phyloP scores from a whole-genome alignment of 108 stramenopile genomes.

The Fragilariopsis cylindrus region DNA sequence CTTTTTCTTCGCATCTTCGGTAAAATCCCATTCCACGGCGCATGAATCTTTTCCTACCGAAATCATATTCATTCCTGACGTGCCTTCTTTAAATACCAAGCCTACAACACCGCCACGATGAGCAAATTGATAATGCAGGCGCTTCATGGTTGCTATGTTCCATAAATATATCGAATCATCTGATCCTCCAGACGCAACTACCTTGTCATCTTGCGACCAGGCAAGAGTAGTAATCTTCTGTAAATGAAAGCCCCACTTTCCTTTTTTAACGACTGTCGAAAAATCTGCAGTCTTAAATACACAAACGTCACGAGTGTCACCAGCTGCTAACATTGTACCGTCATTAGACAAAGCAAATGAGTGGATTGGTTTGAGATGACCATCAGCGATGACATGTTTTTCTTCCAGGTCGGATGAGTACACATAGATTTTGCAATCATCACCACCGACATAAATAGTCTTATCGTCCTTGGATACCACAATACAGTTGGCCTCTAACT shows the following conservation, averaged over 20 bases:
- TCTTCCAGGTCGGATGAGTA: constrained; percentile 60
- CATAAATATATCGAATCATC: constrained; percentile 85
- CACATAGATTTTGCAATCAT: constrained; percentile 88
- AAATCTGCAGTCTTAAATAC: constrained; percentile 58
- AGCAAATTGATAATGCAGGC: constrained; percentile 79
- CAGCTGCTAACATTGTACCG: constrained; percentile 82
- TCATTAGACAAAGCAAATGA: constrained; percentile 86
- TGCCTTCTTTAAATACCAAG: constrained; percentile 48
- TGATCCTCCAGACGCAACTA: constrained; percentile 76
- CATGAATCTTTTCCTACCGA: constrained; percentile 91
- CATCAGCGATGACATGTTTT: constrained; percentile 57
- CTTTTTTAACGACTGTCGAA: constrained; percentile 54
- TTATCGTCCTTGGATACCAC: constrained; percentile 75
- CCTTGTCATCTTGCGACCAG: constrained; percentile 72
- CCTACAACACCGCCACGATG: constrained; percentile 85
- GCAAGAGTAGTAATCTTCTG: constrained; percentile 69
- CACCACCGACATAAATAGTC: constrained; percentile 90
- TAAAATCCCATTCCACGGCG: constrained; percentile 82
- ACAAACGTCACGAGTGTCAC: constrained; percentile 80
- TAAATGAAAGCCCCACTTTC: constrained; percentile 83
- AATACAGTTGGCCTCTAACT: constrained; percentile 71
- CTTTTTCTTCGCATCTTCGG: constrained; percentile 63
- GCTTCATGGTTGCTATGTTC: constrained; percentile 67
- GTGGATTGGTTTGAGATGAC: constrained; percentile 78
- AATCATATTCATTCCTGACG: constrained; percentile 53